These are phyloP conservation scores for Aphanomyces euteiches DNA, from an alignment of 352 stramenopile genomes.

Conservation along the genomic window DNA sequence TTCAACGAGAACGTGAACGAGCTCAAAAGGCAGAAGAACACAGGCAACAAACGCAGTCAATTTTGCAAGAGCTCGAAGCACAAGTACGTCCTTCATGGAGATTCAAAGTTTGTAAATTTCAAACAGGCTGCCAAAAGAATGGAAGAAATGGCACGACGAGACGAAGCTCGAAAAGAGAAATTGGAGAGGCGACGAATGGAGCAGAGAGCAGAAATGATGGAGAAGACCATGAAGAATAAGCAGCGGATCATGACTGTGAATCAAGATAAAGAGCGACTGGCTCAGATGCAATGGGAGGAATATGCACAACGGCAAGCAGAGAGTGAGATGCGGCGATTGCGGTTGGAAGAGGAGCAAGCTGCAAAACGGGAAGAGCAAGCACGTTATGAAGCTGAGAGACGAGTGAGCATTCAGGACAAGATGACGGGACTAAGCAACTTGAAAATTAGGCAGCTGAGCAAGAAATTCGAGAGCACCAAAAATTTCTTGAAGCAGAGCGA, in stretches of 20 bases:
- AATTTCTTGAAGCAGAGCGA: constrained; percentile 50
- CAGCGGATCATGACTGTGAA: constrained; percentile 59
- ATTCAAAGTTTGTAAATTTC: not conserved
- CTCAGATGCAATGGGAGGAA: constrained; percentile 45
- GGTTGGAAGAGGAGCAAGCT: constrained; percentile 43
- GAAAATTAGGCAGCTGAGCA: constrained; percentile 66
- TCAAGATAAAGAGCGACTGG: constrained; percentile 54
- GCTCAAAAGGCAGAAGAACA: constrained; percentile 56
- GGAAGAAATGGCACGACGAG: constrained; percentile 43
- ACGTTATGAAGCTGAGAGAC: constrained; percentile 37
- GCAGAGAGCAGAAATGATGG: constrained; percentile 46
- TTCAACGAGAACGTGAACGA: constrained; percentile 52
- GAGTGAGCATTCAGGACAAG: not conserved
- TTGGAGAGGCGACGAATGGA: constrained; percentile 44
- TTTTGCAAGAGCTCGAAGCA: not conserved
- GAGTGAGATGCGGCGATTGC: constrained; percentile 40
- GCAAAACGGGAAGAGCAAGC: constrained; percentile 18
- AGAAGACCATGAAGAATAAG: constrained; percentile 68
- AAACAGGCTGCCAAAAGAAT: constrained; percentile 9
- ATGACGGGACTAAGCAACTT: not conserved
- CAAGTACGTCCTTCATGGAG: not conserved
- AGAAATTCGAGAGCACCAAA: constrained; percentile 53
- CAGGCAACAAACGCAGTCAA: constrained; percentile 32
- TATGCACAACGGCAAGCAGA: constrained; percentile 34
- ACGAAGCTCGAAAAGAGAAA: constrained; percentile 17